Evolutionary conservation across 352 stramenopile genomes (phyloP).

Genomic region (Globisporangium cederbergense): DNA sequence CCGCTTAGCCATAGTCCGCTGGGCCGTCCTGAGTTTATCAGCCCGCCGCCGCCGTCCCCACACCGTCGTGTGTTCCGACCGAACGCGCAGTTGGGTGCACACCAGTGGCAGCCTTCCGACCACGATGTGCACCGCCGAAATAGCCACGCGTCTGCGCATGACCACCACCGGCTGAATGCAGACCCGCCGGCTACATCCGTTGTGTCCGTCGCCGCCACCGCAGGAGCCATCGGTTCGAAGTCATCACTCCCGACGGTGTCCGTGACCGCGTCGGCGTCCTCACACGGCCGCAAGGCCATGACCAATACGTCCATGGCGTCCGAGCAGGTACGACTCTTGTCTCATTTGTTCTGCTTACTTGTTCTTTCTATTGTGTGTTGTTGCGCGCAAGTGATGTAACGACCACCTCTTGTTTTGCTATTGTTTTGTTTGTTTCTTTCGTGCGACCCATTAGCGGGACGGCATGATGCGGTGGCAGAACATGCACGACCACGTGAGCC

Average conservation of each 20-base stretch:
- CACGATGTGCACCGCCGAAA: slow-evolving; percentile 17
- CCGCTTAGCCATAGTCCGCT: slow-evolving; percentile 5
- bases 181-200: slow-evolving; percentile 1
- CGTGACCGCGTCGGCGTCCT: not conserved
- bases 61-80: slow-evolving; percentile 20
- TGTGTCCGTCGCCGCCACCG: not conserved
- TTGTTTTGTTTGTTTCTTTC: not conserved
- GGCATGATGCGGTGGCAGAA: slow-evolving; percentile 49
- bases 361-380: not conserved
- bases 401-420: not conserved
- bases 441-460: slow-evolving; percentile 17
- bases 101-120: slow-evolving; percentile 5
- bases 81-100: not conserved
- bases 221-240: not conserved
- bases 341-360: not conserved
- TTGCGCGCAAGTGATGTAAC: slow-evolving; percentile 1
- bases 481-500: slow-evolving; percentile 74
- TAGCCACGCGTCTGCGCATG: slow-evolving; percentile 8
- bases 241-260: not conserved
- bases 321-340: slow-evolving; percentile 4
- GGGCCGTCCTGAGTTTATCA: slow-evolving; percentile 10
- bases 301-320: slow-evolving; percentile 4
- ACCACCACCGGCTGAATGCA: slow-evolving; percentile 4
- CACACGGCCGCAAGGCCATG: slow-evolving; percentile 6
- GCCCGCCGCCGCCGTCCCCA: slow-evolving; percentile 12